Evolutionary conservation across 2,329 filamentous ascomycete genomes (phyloP), one percentile per base, ranked within the genome.

Genomic region (Sordariomycetes sp.): DNA sequence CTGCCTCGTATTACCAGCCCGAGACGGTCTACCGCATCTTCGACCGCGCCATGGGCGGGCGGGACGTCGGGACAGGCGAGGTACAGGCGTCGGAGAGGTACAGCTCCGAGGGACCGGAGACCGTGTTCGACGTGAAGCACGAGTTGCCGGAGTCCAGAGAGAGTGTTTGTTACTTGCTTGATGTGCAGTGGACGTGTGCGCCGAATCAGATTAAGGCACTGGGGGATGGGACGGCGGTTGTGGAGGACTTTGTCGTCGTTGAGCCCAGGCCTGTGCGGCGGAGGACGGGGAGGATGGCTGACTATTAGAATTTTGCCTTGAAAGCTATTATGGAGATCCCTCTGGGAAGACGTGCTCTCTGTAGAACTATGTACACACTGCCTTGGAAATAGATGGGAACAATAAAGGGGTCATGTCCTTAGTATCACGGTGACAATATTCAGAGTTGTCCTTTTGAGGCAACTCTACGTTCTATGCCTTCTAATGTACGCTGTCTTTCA

Each of bases 1-100:
- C 81, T 55, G 77, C 84, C 1, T 76, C 81, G 0, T 78, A 75
- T 56, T 82, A 81, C 64, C 82, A 85, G 68, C 82, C 82, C 13
- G 72, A 79, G 64, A 81, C 81, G 3, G 72, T 79, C 2, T 75
- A 84, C 58, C 76, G 78, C 61, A 70, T 85, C 45, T 86, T 86
- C 63, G 76, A 79, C 32, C 77, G 84, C 34, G 80, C 82, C 52
- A 71, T 86, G 61, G 70, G 72, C 55, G 78, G 78, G 10, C 76
- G 73, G 60, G 76, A 81, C 52, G 68, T 85, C 34, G 73, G 80
- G 1, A 78, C 77, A 1, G 82, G 85, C 35, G 74, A 76, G 52
- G 62, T 69, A 1, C 72, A 83, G 59, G 69, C 82, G 62, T 69
- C 80, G 8, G 67, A 72, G 0, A 69, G 63, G 1, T 73, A 57